Base-by-base conservation (phyloP, 148 eudicot species). In the Amaranthus palmeri region DNA sequence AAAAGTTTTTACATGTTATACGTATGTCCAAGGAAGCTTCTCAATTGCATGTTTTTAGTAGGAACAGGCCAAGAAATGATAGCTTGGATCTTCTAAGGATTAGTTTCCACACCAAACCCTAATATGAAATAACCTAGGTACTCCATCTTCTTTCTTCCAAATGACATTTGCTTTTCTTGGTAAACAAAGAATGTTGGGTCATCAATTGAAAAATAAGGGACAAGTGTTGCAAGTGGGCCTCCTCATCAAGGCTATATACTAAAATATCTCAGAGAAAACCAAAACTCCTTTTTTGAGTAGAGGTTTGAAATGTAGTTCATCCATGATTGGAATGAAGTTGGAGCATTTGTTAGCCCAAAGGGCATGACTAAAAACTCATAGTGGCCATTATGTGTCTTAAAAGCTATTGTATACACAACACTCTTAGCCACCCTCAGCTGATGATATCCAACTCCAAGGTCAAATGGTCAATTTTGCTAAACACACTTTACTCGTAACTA, bases 341-440 rank as follows among this genome's bases (percentile, higher is more conserved):
- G 65, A 4, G 65, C 65, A 61, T 61, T 61, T 4, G n/a, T 42
- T 8, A 61, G 13, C 7, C 65, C 46, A 42, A 61, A 61, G 7
- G 65, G 65, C 48, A 61, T 61, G 2, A 61, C 65, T 4, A 42
- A 8, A 5, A 61, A 61, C 15, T 61, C 65, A 61, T 40, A 61
- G 5, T 41, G 65, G 3, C 65, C 65, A 41, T 61, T 7, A 2
- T 57, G 61, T 2, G 41, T 57, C 18, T 18, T 57, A 57, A 57
- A 57, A 6, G 61, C 61, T 2, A 10, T 18, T 4, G 8, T 57
- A 10, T 5, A 57, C 4, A 57, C 68, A 64, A 44, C 68, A 5
- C 7, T 6, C 5, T 13, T 3, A 5, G 6, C 6, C 14, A 44
- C 40, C 8, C 51, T 45, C 7, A 64, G 15, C 6, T 64, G 25